Evolutionary conservation across 768 basidiomycete species (phyloP), one percentile per base, ranked within the genome.

Genomic region (Lenzites betulinus): DNA sequence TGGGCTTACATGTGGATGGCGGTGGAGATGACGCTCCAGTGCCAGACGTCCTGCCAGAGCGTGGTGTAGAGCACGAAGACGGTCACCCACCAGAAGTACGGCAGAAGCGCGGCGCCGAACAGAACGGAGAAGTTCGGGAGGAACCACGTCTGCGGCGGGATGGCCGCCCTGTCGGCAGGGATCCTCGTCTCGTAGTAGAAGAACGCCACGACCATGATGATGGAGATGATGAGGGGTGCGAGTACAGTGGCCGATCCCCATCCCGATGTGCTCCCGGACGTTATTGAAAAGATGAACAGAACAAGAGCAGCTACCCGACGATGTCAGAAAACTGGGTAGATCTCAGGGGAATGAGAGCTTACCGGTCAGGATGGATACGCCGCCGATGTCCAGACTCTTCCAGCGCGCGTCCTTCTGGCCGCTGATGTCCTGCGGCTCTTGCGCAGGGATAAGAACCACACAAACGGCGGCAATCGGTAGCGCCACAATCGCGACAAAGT

Each of bases 211-310:
- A 73, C 69, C 49, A 77, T 68, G 48, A 74, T 58, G 59, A 79
- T 68, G 25, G 78, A 71, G 52, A 81, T 68, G 58, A 80, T 65
- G 58, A 81, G 76, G 8, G 80, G 78, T 23, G 74, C 77, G 51
- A 81, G 70, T 43, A 81, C 78, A 25, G 59, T 64, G 1, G 77
- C 77, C 0, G 73, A 70, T 0, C 58, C 69, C 79, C 79, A 81
- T 5, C 79, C 78, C 33, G 70, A 69, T 4, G 76, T 75, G 1
- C 78, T 75, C 9, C 78, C 79, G 20, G 74, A 73, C n/a, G 73
- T 77, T 54, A 77, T 67, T 15, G 73, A 74, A 48, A 68, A 74
- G 25, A 74, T 73, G 68, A 76, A 71, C 28, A 76, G 66, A 36
- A 74, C 73, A 50, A 71, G 73, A 1, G 73, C 68, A 13, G 66